Evolutionary conservation across 1,139 yeast genomes (phyloP), one percentile per base, ranked within the genome.

Genomic region (Magnusiomyces suaveolens): DNA sequence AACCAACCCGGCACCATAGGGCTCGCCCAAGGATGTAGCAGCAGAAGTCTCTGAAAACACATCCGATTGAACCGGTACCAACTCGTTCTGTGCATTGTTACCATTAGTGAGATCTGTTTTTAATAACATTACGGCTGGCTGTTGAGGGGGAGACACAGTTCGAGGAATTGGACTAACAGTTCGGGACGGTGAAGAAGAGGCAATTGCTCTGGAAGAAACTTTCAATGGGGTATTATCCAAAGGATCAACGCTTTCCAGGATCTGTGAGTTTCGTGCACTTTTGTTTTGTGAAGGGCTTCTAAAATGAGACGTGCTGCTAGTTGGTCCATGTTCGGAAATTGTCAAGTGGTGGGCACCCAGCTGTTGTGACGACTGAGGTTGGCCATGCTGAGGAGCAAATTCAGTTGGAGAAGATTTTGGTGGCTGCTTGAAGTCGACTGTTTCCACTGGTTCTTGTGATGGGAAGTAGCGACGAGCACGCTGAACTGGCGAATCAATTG

Each of bases 401-500:
- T 52, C 62, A 58, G 55, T 64, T 61, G 48, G 61, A 60, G 32
- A 61, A 58, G 25, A 61, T 62, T 3, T 59, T 54, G 26, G 56
- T 54, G 14, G 58, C 58, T 18, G 58, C 58, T n/a, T 57, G 55
- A 23, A 53, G 57, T 26, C 29, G 16, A 23, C 10, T 29, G 43
- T 39, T 29, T 56, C 58, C 29, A 53, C 12, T 8, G 58, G 57
- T 1, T 36, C 39, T 50, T 53, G 55, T 8, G 55, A 53, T 14
- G 65, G 60, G 48, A 56, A 59, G 32, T 60, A 54, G 43, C 53
- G 54, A 29, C 49, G 39, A 32, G 65, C 66, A 12, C 66, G 58
- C 26, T 60, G 64, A 6, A 54, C 57, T 43, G 71, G 67, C 12
- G 73, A 76, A 20, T 81, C 74, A 61, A 84, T 72, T 41, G 74